phyloP scores from a whole-genome alignment of 1,139 yeast species.

The Magnusiomyces tetraspermus region DNA sequence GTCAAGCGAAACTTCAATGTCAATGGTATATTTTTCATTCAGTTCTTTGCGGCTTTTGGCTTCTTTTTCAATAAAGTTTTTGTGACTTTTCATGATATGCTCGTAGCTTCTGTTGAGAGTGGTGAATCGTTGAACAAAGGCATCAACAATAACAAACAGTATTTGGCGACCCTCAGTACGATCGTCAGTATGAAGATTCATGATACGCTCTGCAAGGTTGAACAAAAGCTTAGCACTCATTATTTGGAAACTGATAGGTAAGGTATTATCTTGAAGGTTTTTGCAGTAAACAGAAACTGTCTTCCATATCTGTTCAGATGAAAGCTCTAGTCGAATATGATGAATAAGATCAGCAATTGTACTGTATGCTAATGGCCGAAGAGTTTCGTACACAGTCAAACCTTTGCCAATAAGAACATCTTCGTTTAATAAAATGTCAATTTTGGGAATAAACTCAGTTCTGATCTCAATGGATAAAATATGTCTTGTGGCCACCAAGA shows the following conservation, averaged over 20 bases:
- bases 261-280: slow-evolving; percentile 67
- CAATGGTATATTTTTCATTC: slow-evolving; percentile 12
- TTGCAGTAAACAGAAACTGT: slow-evolving; percentile 78
- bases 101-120: slow-evolving; percentile 64
- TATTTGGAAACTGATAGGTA: slow-evolving; percentile 87
- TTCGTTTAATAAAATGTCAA: slow-evolving; percentile 78
- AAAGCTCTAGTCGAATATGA: slow-evolving; percentile 76
- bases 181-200: slow-evolving; percentile 56
- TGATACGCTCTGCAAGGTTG: slow-evolving; percentile 79
- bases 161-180: slow-evolving; percentile 80
- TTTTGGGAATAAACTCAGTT: slow-evolving; percentile 71
- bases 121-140: slow-evolving; percentile 76
- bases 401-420: slow-evolving; percentile 87
- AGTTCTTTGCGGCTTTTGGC: slow-evolving; percentile 15
- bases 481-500: slow-evolving; percentile 90
- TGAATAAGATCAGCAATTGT: slow-evolving; percentile 95
- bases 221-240: slow-evolving; percentile 91
- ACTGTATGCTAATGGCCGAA: slow-evolving; percentile 83
- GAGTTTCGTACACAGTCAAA: slow-evolving; percentile 77
- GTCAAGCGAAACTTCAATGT: slow-evolving; percentile 10
- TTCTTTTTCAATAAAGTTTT: slow-evolving; percentile 17
- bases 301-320: slow-evolving; percentile 77
- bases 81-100: slow-evolving; percentile 56
- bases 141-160: slow-evolving; percentile 55
- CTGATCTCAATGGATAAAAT: slow-evolving; percentile 84